These are phyloP conservation scores for Brasilioporus rufonigricans DNA, from an alignment of 768 basidiomycete species.

Conservation along the genomic window DNA sequence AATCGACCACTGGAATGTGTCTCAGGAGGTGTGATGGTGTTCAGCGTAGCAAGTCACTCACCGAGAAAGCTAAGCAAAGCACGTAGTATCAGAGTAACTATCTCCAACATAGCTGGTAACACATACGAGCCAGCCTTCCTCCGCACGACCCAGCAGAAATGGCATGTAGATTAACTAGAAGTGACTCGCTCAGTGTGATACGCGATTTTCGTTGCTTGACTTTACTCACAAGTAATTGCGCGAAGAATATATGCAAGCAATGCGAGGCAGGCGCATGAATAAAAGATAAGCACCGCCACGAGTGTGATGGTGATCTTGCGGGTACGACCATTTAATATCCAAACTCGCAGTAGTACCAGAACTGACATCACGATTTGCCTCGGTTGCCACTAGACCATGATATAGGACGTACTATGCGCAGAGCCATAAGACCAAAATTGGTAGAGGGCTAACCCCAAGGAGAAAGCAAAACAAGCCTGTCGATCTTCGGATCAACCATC, in stretches of 20 bases:
- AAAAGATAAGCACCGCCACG: neutral
- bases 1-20: neutral
- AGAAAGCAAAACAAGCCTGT: neutral
- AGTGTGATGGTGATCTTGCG: neutral
- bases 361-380: neutral
- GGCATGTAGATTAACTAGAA: neutral
- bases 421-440: neutral
- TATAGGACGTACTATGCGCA: neutral
- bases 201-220: neutral
- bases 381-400: neutral
- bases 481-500: neutral
- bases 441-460: neutral
- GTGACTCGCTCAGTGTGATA: neutral
- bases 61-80: neutral
- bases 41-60: neutral
- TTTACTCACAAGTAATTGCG: neutral
- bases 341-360: constrained; percentile 1
- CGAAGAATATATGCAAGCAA: neutral
- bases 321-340: constrained; percentile 2
- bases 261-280: neutral
- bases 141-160: neutral
- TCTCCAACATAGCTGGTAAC: neutral
- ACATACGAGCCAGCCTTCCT: neutral
- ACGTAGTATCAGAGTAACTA: neutral
- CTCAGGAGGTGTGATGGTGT: neutral